A percentile compares a stretch with the other conserved stretches of the same genome.
These are phyloP conservation scores for Trypanosoma cruzi DNA, from an alignment of 208 protist genomes.

Conservation along the genomic window DNA sequence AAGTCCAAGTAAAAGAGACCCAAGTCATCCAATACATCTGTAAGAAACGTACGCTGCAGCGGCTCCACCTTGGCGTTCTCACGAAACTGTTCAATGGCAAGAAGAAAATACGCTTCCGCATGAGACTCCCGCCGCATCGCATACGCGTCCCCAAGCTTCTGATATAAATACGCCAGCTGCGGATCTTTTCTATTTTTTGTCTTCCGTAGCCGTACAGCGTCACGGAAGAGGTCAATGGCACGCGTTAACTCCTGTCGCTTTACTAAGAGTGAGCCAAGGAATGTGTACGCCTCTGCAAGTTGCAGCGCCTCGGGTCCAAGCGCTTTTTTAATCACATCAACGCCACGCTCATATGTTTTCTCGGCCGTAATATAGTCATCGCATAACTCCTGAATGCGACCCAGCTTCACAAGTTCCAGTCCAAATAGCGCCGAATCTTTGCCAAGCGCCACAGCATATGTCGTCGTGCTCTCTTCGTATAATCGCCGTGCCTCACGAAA, in stretches of 20 bases:
- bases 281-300: slow-evolving; percentile 80
- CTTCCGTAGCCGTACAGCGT: slow-evolving; percentile 83
- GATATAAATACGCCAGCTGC: slow-evolving; percentile 86
- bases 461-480: slow-evolving; percentile 81
- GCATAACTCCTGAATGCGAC: slow-evolving; percentile 80
- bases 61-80: slow-evolving; percentile 75
- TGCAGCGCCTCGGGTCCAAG: slow-evolving; percentile 68
- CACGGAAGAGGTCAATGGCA: slow-evolving; percentile 60
- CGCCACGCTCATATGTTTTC: slow-evolving; percentile 66
- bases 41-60: slow-evolving; percentile 88
- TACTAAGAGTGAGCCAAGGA: slow-evolving; percentile 70
- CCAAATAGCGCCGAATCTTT: slow-evolving; percentile 78
- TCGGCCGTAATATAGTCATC: slow-evolving; percentile 66
- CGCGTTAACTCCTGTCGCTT: slow-evolving; percentile 67
- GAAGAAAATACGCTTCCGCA: slow-evolving; percentile 88
- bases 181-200: slow-evolving; percentile 60
- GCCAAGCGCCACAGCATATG: slow-evolving; percentile 72
- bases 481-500: slow-evolving; percentile 80
- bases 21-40: slow-evolving; percentile 87
- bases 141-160: slow-evolving; percentile 87
- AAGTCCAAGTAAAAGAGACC: slow-evolving; percentile 91
- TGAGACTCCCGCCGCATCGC: slow-evolving; percentile 79
- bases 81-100: slow-evolving; percentile 81
- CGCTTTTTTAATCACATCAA: slow-evolving; percentile 63
- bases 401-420: slow-evolving; percentile 83